A percentile compares a stretch with the other conserved stretches of the same genome.
phyloP scores from a whole-genome alignment of 2,329 filamentous ascomycete species.

The Aureobasidium mangrovei region DNA sequence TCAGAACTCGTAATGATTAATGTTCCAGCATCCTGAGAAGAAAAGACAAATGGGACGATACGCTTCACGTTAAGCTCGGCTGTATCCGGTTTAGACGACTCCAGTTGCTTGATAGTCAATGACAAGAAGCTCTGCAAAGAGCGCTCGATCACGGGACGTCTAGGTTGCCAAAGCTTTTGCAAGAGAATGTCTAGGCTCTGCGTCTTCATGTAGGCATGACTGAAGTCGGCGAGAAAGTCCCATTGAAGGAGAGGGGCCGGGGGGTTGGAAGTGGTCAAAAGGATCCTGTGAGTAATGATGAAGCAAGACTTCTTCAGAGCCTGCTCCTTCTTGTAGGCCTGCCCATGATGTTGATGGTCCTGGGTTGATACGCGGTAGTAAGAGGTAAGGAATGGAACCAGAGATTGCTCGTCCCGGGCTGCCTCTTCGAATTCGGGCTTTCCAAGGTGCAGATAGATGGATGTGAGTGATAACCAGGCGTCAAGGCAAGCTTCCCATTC shows the following conservation, averaged over 20 bases:
- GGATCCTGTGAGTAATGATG: conserved; percentile 51
- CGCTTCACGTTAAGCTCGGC: conserved; percentile 48
- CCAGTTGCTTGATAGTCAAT: conserved; percentile 52
- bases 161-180: conserved; percentile 43
- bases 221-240: conserved; percentile 60
- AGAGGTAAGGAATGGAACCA: conserved; percentile 56
- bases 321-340: conserved; percentile 29
- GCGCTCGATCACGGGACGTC: conserved; percentile 42
- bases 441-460: conserved; percentile 56
- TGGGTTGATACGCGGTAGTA: conserved; percentile 49
- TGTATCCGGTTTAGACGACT: conserved; percentile 50
- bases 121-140: conserved; percentile 54
- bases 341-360: conserved; percentile 4
- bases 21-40: conserved; percentile 47
- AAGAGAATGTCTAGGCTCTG: conserved; percentile 44
- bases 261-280: conserved; percentile 41
- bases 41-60: conserved; percentile 56
- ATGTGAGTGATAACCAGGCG: conserved; percentile 63
- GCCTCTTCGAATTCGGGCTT: conserved; percentile 43
- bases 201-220: conserved; percentile 58
- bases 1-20: conserved; percentile 78
- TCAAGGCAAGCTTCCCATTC: conserved; percentile 74
- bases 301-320: conserved; percentile 56
- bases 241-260: conserved; percentile 47
- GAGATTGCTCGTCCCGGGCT: conserved; percentile 48